Evolutionary conservation across 73 alveolate species (phyloP).

Genomic region (Tetrahymena borealis): DNA sequence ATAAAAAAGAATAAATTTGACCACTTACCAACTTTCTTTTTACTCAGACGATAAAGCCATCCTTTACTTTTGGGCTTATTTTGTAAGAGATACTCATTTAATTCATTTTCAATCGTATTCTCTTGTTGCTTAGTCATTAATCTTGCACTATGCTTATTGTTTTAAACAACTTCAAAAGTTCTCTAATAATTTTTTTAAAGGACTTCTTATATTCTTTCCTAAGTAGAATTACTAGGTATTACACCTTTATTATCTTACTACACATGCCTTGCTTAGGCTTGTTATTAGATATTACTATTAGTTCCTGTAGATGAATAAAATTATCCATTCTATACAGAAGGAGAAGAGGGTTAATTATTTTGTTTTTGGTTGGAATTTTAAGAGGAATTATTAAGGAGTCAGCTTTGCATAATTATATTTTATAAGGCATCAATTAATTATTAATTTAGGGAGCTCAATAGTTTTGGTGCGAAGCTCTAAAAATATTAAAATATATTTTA

Average conservation of each 20-base stretch:
- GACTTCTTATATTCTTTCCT: neutral
- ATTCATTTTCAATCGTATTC: neutral
- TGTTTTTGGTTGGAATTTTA: neutral
- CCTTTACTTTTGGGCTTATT: neutral
- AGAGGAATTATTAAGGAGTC: neutral
- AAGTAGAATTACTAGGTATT: neutral
- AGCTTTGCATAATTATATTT: neutral
- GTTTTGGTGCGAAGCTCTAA: neutral
- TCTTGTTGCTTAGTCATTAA: neutral
- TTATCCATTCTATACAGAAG: neutral
- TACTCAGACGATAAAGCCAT: neutral
- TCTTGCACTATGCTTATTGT: neutral
- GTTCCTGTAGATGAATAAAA: neutral
- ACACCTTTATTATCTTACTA: neutral
- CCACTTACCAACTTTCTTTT: neutral
- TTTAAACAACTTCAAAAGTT: neutral
- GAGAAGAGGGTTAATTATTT: neutral
- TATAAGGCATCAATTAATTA: neutral
- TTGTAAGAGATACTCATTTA: neutral
- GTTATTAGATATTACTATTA: neutral
- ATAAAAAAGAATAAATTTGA: neutral
- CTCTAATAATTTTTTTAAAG: neutral
- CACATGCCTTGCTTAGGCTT: neutral
- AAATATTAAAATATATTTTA: neutral
- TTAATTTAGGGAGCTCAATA: neutral